A percentile compares a stretch with the other conserved stretches of the same genome.
These are phyloP conservation scores for Macadamia tetraphylla DNA, from an alignment of 164 flowering plant genomes.

Conservation along the genomic window DNA sequence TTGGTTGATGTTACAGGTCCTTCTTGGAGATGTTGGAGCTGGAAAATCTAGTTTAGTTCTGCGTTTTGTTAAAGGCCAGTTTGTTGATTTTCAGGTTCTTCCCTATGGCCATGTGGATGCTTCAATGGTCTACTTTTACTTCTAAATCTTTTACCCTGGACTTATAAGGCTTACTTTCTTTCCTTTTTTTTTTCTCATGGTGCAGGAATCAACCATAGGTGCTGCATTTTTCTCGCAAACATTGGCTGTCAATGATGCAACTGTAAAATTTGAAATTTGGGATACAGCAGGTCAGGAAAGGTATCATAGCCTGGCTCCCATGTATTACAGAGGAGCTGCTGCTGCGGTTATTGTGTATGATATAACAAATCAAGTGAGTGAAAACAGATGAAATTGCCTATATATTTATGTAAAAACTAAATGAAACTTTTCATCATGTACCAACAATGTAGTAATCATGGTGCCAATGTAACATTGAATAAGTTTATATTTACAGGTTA, in stretches of 20 bases:
- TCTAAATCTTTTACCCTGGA: background rate
- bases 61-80: constrained; percentile 62
- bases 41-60: constrained; percentile 65
- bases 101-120: background rate
- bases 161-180: background rate
- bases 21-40: constrained; percentile 64
- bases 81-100: constrained; percentile 44
- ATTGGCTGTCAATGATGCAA: constrained; percentile 39
- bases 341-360: constrained; percentile 65
- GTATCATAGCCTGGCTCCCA: constrained; percentile 65
- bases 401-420: too few species aligned
- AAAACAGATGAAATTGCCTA: background rate
- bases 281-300: constrained; percentile 74
- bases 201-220: constrained; percentile 60
- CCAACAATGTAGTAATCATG: too few species aligned
- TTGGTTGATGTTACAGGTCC: constrained; percentile 33
- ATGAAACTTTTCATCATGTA: too few species aligned
- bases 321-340: constrained; percentile 67
- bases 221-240: constrained; percentile 65
- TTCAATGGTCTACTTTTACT: background rate
- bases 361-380: constrained; percentile 38
- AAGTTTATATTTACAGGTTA: too few species aligned
- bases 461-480: too few species aligned
- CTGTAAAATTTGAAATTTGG: constrained; percentile 68
- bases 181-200: background rate